Percentiles rank a stretch among this genome's conserved stretches.
Conservation (phyloP, 2,329 filamentous ascomycete species). For the Fonsecaea erecta region DNA sequence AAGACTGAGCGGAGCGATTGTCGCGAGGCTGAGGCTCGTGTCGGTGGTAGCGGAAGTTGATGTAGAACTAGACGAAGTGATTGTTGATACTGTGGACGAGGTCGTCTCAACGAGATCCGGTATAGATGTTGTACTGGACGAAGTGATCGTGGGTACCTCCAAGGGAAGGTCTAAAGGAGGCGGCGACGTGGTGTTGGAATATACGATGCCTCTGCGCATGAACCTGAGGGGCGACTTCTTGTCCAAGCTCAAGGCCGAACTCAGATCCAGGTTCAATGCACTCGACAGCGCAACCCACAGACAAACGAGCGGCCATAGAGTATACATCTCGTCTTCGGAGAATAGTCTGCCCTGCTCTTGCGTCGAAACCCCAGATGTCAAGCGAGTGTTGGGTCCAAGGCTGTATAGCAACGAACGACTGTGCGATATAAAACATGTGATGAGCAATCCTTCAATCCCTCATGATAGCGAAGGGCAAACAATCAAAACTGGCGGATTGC, state of each 20-base stretch:
- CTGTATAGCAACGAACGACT: constrained; percentile 22
- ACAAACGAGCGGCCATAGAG: constrained; percentile 18
- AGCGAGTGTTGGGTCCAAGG: constrained; percentile 14
- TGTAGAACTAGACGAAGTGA: neutral
- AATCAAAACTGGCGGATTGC: constrained; percentile 7
- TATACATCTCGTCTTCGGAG: constrained; percentile 17
- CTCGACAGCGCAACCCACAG: constrained; percentile 9
- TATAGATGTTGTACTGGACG: neutral
- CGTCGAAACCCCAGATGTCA: constrained; percentile 1
- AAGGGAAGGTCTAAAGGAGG: neutral
- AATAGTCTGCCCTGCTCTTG: constrained; percentile 11
- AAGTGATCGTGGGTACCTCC: neutral
- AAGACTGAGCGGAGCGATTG: neutral
- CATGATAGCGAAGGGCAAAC: constrained; percentile 15
- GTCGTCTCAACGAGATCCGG: neutral
- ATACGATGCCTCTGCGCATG: constrained; percentile 16
- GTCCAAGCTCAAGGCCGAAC: constrained; percentile 1
- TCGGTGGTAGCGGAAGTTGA: neutral
- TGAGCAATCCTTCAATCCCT: constrained; percentile 11
- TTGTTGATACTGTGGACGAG: neutral
- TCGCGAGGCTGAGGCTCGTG: neutral
- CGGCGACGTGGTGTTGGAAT: constrained; percentile 21
- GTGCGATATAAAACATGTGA: constrained; percentile 16
- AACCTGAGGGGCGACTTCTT: constrained; percentile 17
- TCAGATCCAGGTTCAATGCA: constrained; percentile 9